Base-by-base conservation (phyloP, 371 early-diverging fungal genomes). In the Mucor sp. region DNA sequence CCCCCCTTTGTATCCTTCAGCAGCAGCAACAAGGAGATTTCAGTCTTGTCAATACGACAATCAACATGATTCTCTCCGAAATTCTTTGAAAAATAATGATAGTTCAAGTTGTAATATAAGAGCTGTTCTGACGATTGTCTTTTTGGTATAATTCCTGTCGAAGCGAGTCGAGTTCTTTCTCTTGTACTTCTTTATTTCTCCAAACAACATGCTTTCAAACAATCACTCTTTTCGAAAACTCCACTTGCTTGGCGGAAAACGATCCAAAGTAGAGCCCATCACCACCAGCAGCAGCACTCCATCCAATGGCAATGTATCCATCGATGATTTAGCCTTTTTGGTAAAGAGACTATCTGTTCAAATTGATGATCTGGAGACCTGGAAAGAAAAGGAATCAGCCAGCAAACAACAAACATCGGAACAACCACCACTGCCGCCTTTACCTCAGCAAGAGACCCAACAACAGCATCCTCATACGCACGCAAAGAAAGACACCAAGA, bases 281-380 rank as follows among this genome's bases (percentile, higher is more conserved):
- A 7, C 27, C 5, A 30, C 30, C 6, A n/a, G n/a, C n/a, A n/a
- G n/a, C n/a, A n/a, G n/a, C n/a, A 6, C 27, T 28, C 14, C 15
- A 17, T 25, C 41, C 47, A 53, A 27, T 19, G 68, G 61, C n/a
- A 47, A 57, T 47, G 53, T 64, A 9, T 72, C 74, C 0, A 47
- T 74, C 6, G 65, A 74, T 25, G 65, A 74, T 62, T 50, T 74
- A 44, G 55, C 65, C 7, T 60, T 58, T 27, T 21, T 80, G 6
- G 75, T 77, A 4, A 73, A 65, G 27, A 50, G 69, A 27, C 57
- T 75, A 3, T 66, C 69, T 35, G 63, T 68, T 15, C 75, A 77
- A 37, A 62, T 75, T 9, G 77, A 73, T 19, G 74, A 72, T 33
- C 39, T 79, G 21, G 68, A 65, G 17, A 58, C 25, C 4, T 41